Evolutionary conservation across 805 yeast genomes (phyloP), one percentile per base, ranked within the genome.

Genomic region (Saccharomycopsis sp.): DNA sequence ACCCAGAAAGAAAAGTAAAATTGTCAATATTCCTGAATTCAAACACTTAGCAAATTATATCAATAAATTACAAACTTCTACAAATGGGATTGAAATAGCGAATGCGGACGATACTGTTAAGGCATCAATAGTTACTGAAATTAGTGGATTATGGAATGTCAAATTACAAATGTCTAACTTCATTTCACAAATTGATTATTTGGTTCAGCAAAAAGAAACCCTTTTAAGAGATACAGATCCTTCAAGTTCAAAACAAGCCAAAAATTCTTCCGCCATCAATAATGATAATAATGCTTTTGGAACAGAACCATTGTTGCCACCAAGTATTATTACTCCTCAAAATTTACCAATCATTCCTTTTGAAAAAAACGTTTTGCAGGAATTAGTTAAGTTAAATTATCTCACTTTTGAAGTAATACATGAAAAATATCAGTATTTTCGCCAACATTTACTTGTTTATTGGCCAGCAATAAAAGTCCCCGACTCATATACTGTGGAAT

Each of bases 381-480:
- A 65, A 42, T 44, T 70, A 15, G 52, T 65, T 20, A 59, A 55
- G 42, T 53, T 59, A 17, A 56, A 57, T 14, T 52, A 67, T 4
- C 34, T 70, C 3, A 41, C 58, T 3, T 48, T 54, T 9, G 57
- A 57, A 4, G 68, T 64, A 26, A 60, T 69, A 2, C 51, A 52
- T 21, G 40, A 45, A 12, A 57, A 70, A 46, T 63, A 52, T 40
- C 45, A 51, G 5, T 55, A 48, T 37, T 72, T 71, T 45, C 49
- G 60, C 12, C 36, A 55, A 5, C 59, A 64, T 10, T 58, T 71
- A 55, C 50, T 67, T 13, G 58, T 64, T 10, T 69, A 57, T 50
- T 72, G 71, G 64, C 79, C 78, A 6, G 59, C 69, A 31, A 57
- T 69, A 3, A 59, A 71, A 13, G 52, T 72, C 23, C 67, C 76